Evolutionary conservation across 148 eudicot genomes (phyloP).

Genomic region (Silene conica): DNA sequence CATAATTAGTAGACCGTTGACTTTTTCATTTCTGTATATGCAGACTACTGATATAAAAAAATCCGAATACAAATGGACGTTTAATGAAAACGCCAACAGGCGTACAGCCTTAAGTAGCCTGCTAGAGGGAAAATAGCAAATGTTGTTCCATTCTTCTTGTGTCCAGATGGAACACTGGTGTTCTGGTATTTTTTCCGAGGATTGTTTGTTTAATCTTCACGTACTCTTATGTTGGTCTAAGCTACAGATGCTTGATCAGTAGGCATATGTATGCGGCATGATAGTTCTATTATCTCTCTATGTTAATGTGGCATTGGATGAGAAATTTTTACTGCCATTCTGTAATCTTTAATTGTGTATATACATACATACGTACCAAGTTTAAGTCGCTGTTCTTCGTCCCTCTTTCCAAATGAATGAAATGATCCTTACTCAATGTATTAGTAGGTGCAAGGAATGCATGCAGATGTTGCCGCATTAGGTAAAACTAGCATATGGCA

Average conservation of each 20-base stretch:
- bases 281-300: background rate
- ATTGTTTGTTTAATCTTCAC: background rate
- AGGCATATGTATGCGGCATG: background rate
- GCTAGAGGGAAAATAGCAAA: background rate
- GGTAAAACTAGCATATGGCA: slow-evolving; percentile 61
- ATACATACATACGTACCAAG: no score
- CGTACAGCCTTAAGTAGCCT: background rate
- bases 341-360: background rate
- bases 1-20: no score
- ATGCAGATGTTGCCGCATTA: slow-evolving; percentile 60
- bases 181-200: background rate
- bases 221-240: background rate
- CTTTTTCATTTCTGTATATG: no score
- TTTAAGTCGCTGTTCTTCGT: background rate
- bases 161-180: background rate
- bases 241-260: background rate
- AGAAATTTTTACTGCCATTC: background rate
- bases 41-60: no score
- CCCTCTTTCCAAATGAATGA: background rate
- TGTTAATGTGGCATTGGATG: background rate
- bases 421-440: background rate
- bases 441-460: slow-evolving; percentile 83
- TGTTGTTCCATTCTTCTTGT: background rate
- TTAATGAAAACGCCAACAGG: no score
- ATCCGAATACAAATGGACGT: no score